Conservation (phyloP, 345 rosid genomes). For the Iberis pinnata region DNA sequence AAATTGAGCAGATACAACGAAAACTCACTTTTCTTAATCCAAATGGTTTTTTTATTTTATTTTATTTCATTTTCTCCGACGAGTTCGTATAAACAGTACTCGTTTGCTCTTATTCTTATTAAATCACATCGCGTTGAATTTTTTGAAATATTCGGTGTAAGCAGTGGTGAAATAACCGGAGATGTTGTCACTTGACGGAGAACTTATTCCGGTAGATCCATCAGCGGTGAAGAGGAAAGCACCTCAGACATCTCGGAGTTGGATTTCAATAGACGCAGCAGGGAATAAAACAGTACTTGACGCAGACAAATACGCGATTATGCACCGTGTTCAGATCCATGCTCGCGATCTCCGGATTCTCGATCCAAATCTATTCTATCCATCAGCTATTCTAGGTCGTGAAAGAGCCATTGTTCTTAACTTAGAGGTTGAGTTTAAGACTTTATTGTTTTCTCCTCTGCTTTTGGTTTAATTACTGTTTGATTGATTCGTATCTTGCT, state of each 20-base stretch:
- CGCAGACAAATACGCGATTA: conserved; percentile 75
- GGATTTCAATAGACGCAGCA: conserved; percentile 49
- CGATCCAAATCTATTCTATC: conserved; percentile 86
- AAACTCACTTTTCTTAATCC: no score
- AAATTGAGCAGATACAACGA: no score
- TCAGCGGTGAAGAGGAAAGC: conserved; percentile 77
- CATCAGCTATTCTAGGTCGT: conserved; percentile 97
- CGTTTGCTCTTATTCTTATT: no score
- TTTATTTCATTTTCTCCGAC: no score
- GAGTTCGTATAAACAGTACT: no score
- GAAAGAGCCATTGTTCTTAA: conserved; percentile 90
- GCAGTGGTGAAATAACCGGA: no score
- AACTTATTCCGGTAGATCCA: conserved; percentile 63
- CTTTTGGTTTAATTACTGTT: background rate
- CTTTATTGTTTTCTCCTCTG: background rate
- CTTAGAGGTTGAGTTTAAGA: conserved; percentile 48
- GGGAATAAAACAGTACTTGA: conserved; percentile 53
- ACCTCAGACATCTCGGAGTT: conserved; percentile 53
- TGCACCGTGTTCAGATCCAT: conserved; percentile 94
- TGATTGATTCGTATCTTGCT: background rate
- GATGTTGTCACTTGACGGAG: no score
- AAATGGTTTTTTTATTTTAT: no score
- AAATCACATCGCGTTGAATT: no score
- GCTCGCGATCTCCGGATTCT: conserved; percentile 96
- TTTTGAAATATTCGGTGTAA: no score